phyloP scores from a whole-genome alignment of 192 early-diverging fungal species.

The Coemansia sp. region DNA sequence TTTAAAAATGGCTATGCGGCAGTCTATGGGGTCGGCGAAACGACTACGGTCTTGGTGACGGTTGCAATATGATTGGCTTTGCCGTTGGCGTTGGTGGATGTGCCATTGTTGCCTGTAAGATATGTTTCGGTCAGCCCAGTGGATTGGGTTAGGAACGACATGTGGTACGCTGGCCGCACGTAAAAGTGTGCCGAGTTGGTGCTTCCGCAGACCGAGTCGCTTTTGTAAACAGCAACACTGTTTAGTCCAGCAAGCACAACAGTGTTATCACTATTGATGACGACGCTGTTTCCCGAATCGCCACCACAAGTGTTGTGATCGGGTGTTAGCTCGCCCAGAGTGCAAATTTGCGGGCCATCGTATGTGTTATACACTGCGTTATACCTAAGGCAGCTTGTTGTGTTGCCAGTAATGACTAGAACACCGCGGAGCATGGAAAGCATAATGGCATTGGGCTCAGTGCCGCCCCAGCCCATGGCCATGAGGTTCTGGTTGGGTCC shows the following conservation, averaged over 20 bases:
- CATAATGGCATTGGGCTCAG: slow-evolving; percentile 18
- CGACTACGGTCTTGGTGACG: slow-evolving; percentile 3
- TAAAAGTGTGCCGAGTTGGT: slow-evolving; percentile 35
- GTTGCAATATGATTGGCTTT: neutral
- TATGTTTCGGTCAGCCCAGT: slow-evolving; percentile 26
- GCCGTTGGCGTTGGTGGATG: neutral
- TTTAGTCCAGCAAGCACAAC: slow-evolving; percentile 35
- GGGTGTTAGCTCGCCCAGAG: slow-evolving; percentile 22
- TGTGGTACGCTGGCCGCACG: slow-evolving; percentile 30
- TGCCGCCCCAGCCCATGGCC: slow-evolving; percentile 51
- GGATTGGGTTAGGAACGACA: slow-evolving; percentile 34
- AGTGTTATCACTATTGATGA: slow-evolving; percentile 10
- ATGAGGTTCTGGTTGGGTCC: slow-evolving; percentile 18
- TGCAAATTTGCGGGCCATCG: slow-evolving; percentile 42
- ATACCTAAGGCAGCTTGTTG: neutral
- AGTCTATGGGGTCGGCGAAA: neutral
- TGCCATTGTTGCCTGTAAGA: neutral
- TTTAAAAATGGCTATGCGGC: neutral
- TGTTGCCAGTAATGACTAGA: slow-evolving; percentile 21
- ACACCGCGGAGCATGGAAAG: slow-evolving; percentile 33
- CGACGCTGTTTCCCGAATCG: slow-evolving; percentile 37
- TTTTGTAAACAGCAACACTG: slow-evolving; percentile 20
- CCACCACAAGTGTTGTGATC: slow-evolving; percentile 29
- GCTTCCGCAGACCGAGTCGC: slow-evolving; percentile 10
- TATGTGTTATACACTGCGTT: slow-evolving; percentile 12